Evolutionary conservation across 768 basidiomycete species (phyloP), one percentile per base, ranked within the genome.

Genomic region (Dentipellis fragilis): DNA sequence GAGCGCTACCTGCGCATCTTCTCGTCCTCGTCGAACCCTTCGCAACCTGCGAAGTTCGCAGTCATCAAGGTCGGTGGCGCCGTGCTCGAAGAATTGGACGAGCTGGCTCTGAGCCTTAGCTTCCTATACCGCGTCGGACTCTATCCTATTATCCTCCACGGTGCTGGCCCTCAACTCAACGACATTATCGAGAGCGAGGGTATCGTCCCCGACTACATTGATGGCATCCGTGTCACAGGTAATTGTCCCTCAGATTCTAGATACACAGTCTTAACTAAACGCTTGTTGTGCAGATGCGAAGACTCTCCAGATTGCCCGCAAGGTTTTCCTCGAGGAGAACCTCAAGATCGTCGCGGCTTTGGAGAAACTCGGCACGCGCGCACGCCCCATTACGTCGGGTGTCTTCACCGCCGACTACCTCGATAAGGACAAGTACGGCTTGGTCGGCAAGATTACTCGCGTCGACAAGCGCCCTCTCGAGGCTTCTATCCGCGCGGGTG

Each of bases 51-150:
- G 58, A 95, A 92, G 69, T 96, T 96, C 65, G 93, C 93, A 39
- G 96, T 99, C 57, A 86, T 99, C 78, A 99, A 99, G 73, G 85
- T 99, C 63, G 96, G 96, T 57, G 96, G 96, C 49, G 95, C 91
- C 8, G 94, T 98, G 45, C 78, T 99, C 6, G 88, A 86, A 64
- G 82, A 98, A 57, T 74, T 97, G 52, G 88, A 97, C 59, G 94
- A 97, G 61, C 84, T 99, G 49, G 93, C 94, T 4, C 82, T 94
- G 51, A 95, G 89, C 60, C 78, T 99, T 63, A 94, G 92, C 71
- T 99, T 98, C 77, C 76, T 99, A 57, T 95, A 95, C 72, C 84
- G 93, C 35, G 87, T 99, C 50, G 96, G 96, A 3, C 80, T 99
- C n/a, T 99, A 95, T 73, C 96, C 96, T 0, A 88, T 99, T 57